Conservation (phyloP, 2,329 filamentous ascomycete genomes). For the Scedosporium apiospermum region DNA sequence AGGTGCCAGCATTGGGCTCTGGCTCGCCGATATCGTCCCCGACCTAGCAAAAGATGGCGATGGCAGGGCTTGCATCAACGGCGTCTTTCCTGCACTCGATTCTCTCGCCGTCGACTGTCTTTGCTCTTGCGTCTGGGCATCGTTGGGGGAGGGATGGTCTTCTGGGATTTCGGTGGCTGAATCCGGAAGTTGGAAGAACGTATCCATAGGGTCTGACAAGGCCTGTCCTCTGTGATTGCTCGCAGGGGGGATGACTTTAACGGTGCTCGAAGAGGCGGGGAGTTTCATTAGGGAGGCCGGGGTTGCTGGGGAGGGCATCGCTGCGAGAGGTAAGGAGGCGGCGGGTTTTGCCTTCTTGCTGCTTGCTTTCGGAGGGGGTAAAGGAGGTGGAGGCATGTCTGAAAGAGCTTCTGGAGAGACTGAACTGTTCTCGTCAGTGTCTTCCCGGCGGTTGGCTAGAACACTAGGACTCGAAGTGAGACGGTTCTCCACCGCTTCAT, state of each 20-base stretch:
- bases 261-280: constrained; percentile 25
- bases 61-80: constrained; percentile 37
- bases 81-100: constrained; percentile 35
- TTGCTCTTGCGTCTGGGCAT: constrained; percentile 38
- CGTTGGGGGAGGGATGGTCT: constrained; percentile 33
- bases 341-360: constrained; percentile 9
- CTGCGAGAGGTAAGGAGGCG: constrained; percentile 1
- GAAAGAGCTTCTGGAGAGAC: constrained; percentile 54
- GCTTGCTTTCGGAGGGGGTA: constrained; percentile 52
- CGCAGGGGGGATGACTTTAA: not conserved
- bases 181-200: constrained; percentile 59
- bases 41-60: constrained; percentile 36
- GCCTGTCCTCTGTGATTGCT: not conserved
- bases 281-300: constrained; percentile 83
- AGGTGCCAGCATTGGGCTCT: constrained; percentile 54
- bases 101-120: constrained; percentile 26
- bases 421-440: constrained; percentile 55
- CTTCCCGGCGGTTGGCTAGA: constrained; percentile 29
- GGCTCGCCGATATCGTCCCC: constrained; percentile 43
- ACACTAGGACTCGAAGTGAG: constrained; percentile 9
- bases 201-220: constrained; percentile 4
- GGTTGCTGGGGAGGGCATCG: constrained; percentile 51
- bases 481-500: constrained; percentile 37
- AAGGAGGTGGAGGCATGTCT: constrained; percentile 58
- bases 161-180: constrained; percentile 37